phyloP scores from a whole-genome alignment of 805 yeast genomes.

The Maudiozyma pseudohumilis region DNA sequence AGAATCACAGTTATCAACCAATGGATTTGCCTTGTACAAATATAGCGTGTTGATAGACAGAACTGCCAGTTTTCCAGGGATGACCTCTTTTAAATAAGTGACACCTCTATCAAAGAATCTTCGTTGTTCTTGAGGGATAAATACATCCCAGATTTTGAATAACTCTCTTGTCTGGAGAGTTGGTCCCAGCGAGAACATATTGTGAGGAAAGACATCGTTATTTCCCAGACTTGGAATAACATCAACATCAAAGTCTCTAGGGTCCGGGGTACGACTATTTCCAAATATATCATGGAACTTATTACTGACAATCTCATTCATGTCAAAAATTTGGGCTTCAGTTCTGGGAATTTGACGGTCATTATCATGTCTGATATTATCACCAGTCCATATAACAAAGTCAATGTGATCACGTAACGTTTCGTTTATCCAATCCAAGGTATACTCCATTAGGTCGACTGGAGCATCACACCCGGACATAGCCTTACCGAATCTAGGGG shows the following conservation, averaged over 20 bases:
- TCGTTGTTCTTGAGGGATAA: constrained; percentile 67
- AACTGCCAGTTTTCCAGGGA: constrained; percentile 70
- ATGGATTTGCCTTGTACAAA: constrained; percentile 64
- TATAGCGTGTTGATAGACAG: constrained; percentile 71
- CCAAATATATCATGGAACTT: constrained; percentile 44
- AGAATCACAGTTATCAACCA: constrained; percentile 69
- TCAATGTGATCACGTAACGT: constrained; percentile 69
- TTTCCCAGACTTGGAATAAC: constrained; percentile 73
- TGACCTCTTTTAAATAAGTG: constrained; percentile 65
- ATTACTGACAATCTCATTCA: constrained; percentile 50
- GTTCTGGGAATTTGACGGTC: constrained; percentile 68
- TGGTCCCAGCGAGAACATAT: constrained; percentile 77
- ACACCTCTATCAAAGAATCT: constrained; percentile 69
- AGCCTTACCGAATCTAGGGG: constrained; percentile 68
- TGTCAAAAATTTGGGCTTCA: constrained; percentile 57
- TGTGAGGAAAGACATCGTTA: constrained; percentile 85
- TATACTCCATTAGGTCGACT: constrained; percentile 44
- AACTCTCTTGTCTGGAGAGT: constrained; percentile 77
- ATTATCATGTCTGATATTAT: constrained; percentile 75
- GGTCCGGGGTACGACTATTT: constrained; percentile 35
- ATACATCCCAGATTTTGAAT: constrained; percentile 61
- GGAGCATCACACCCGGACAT: constrained; percentile 74
- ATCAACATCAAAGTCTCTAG: constrained; percentile 36
- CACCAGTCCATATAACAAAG: constrained; percentile 87
- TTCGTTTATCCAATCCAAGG: constrained; percentile 55